Evolutionary conservation across 768 basidiomycete species (phyloP), one percentile per base, ranked within the genome.

Genomic region (Dentipellis fragilis): DNA sequence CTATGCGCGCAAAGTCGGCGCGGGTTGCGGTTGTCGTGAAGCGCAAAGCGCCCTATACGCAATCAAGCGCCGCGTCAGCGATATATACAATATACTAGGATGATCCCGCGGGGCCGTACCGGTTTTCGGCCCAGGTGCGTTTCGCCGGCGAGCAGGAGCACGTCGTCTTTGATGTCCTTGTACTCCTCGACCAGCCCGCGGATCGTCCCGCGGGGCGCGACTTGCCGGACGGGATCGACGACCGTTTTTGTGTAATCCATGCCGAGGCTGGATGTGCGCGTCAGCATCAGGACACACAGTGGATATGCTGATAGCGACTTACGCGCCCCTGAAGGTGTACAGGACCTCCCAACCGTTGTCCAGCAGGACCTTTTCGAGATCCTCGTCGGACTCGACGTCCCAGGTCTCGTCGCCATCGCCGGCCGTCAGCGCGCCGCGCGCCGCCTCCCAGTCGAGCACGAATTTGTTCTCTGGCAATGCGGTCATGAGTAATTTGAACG

Each of bases 231-330:
- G 7, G 74, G 72, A 37, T 64, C 62, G 10, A 72, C 70, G 36
- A 75, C 72, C 17, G 71, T 70, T 61, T 76, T 75, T 21, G 73
- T 68, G 58, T 59, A 72, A 19, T 76, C 75, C 73, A 74, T 71
- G 16, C 72, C 69, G n/a, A 69, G 64, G 36, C 75, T 76, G 17
- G 60, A 45, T 9, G 6, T 35, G 35, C 35, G 17, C 11, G 4
- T 47, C 21, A 50, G 11, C 1, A 22, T 14, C 48, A 16, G 1
- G 14, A 19, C 42, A 23, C 3, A 23, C 21, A 4, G 51, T 16
- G 42, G 16, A 37, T 3, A 50, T 51, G 10, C 23, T 23, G 10
- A 49, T 5, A 2, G 46, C 19, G 7, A 69, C 77, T 65, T 55
- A 78, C 77, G 65, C 65, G 59, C 69, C 67, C 8, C 66, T 60